These are phyloP conservation scores for Gossypium ekmanianum DNA, from an alignment of 345 rosid species.

Conservation along the genomic window DNA sequence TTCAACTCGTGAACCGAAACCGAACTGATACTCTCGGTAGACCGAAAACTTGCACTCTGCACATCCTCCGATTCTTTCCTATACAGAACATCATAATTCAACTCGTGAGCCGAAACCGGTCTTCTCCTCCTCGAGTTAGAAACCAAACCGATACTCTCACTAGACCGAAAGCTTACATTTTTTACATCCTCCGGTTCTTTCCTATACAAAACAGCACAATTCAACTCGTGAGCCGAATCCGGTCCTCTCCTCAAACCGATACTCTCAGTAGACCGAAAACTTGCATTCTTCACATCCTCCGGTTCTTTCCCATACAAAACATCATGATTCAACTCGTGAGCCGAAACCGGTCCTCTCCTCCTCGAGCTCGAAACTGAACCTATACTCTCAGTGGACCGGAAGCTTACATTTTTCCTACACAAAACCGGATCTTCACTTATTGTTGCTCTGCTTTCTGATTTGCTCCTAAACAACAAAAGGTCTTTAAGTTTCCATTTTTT, in stretches of 20 bases:
- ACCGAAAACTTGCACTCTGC: conserved; percentile 58
- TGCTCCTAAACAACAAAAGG: conserved; percentile 73
- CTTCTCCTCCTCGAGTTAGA: conserved; percentile 41
- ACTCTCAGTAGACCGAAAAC: conserved; percentile 70
- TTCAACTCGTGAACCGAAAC: conserved; percentile 70
- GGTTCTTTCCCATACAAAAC: conserved; percentile 42
- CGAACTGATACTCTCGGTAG: conserved; percentile 52
- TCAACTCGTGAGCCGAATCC: conserved; percentile 71
- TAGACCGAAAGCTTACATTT: conserved; percentile 62
- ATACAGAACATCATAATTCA: conserved; percentile 38
- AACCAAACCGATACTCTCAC: conserved; percentile 48
- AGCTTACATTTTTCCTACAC: conserved; percentile 41
- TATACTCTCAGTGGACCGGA: conserved; percentile 63
- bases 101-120: conserved; percentile 67
- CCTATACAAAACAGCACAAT: conserved; percentile 41
- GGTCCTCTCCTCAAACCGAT: conserved; percentile 31
- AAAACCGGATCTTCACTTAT: conserved; percentile 38
- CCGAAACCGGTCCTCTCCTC: conserved; percentile 45
- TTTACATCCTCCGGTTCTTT: conserved; percentile 44
- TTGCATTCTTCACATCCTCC: conserved; percentile 47
- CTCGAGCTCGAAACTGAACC: conserved; percentile 47
- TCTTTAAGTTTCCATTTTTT: conserved; percentile 85
- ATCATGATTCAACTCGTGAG: conserved; percentile 58
- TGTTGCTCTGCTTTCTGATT: conserved; percentile 73
- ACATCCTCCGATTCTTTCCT: conserved; percentile 47